These are phyloP conservation scores for Halenospora varia DNA, from an alignment of 495 filamentous ascomycete species.

Conservation along the genomic window DNA sequence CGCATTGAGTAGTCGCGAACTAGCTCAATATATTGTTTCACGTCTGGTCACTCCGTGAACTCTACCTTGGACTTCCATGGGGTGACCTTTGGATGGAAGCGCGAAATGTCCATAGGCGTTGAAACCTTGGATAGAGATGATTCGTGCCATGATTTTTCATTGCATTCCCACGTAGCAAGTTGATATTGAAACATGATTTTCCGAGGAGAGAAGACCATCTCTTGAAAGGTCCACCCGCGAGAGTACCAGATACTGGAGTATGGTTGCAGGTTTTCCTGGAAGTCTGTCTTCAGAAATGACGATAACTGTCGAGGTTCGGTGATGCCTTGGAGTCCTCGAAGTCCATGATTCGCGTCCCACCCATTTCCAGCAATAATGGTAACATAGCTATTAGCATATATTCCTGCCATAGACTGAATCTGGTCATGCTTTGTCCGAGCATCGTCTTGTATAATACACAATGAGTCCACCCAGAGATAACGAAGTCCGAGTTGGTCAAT, in stretches of 20 bases:
- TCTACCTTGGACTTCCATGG: too few species aligned
- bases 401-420: neutral
- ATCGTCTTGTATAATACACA: conserved; percentile 22
- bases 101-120: neutral
- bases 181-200: too few species aligned
- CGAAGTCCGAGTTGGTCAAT: conserved; percentile 8
- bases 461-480: conserved; percentile 15
- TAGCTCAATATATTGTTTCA: neutral
- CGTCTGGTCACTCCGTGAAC: neutral
- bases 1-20: neutral
- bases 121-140: too few species aligned
- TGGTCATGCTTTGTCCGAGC: neutral
- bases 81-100: neutral
- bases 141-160: too few species aligned
- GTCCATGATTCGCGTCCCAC: conserved; percentile 1
- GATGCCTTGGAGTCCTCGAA: neutral
- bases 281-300: too few species aligned
- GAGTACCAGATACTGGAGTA: neutral
- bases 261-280: neutral
- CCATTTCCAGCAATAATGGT: conserved; percentile 6
- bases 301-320: neutral
- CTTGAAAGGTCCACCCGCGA: neutral
- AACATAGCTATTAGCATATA: neutral
- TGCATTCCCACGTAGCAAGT: too few species aligned
- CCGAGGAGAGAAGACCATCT: too few species aligned